Base-by-base conservation (phyloP, 2,329 filamentous ascomycete genomes). In the Colletotrichum shisoi region DNA sequence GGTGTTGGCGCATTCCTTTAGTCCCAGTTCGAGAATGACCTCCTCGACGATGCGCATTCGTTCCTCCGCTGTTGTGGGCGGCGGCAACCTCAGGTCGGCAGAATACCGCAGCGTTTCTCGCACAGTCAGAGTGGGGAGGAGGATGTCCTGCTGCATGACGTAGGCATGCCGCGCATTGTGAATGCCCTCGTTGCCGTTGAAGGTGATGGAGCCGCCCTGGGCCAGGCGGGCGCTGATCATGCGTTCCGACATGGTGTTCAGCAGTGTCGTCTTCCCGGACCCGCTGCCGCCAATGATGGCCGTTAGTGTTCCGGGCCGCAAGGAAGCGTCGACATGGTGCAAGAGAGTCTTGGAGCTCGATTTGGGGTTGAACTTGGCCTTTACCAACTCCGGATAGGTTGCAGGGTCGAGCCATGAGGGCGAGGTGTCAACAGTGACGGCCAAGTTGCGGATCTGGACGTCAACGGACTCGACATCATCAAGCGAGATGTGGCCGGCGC, bases 1-100 rank as follows among this genome's bases (percentile, higher is more conserved):
- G 0, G 91, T 94, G 70, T 92, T 80, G 27, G 91, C 91, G 65
- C 91, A 93, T 70, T 93, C 90, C 74, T 92, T 93, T 46, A 94
- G 76, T 0, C 91, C 89, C 2, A 94, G 78, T 72, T 94, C 90
- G 9, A 90, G 78, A 51, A 94, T 92, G 24, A 93, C 90, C 71
- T 91, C 89, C 69, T 94, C 90, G 1, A 94, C 91, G 15, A 93
- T 84, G 12, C 78, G 81, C 37, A 79, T 79, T 31, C 89, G 84
- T 69, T 92, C 87, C 31, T 83, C 80, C 12, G 81, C 76, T 0
- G 84, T 87, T 1, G 86, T 87, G 0, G 87, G 84, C 0, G 89
- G 81, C 0, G 90, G 89, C 0, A 94, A 79, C 31, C 91, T 85
- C 62, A 94, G 77, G 72, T 92, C 87, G 2, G 91, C 91, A 2